Evolutionary conservation across 768 basidiomycete species (phyloP).

Genomic region (Xerocomellus dryophilus): DNA sequence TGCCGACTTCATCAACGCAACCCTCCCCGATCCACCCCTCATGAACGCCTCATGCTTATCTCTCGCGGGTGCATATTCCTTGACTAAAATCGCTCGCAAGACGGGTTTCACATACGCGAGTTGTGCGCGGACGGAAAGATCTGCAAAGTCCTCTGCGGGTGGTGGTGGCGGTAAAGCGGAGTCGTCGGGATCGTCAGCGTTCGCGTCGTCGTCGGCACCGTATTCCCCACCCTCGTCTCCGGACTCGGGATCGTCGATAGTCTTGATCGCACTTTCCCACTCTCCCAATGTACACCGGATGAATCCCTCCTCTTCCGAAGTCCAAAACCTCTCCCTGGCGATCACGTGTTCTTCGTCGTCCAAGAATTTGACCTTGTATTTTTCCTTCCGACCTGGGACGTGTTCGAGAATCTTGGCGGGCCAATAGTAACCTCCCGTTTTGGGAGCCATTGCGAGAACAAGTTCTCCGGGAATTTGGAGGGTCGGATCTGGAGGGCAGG

Average conservation of each 20-base stretch:
- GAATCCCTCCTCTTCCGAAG: constrained; percentile 58
- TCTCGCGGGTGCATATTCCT: constrained; percentile 51
- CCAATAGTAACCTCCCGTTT: constrained; percentile 51
- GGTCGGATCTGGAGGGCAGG: constrained; percentile 45
- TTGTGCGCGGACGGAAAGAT: constrained; percentile 53
- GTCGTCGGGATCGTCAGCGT: constrained; percentile 17
- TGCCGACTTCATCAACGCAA: constrained; percentile 29
- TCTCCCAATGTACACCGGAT: constrained; percentile 59
- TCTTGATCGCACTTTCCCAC: constrained; percentile 45
- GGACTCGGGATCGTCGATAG: constrained; percentile 28
- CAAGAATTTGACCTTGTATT: constrained; percentile 58
- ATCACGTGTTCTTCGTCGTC: constrained; percentile 45
- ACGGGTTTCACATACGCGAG: constrained; percentile 66
- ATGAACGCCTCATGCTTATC: constrained; percentile 53
- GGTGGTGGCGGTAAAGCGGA: constrained; percentile 36
- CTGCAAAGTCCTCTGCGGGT: constrained; percentile 46
- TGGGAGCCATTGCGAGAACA: constrained; percentile 46
- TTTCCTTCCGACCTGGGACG: constrained; percentile 37
- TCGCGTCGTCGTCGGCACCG: constrained; percentile 35
- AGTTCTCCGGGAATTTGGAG: constrained; percentile 67
- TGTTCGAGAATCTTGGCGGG: constrained; percentile 61
- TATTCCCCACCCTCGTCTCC: constrained; percentile 27
- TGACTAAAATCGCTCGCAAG: constrained; percentile 55
- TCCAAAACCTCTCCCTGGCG: constrained; percentile 54
- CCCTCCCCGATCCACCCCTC: constrained; percentile 51